A percentile compares a stretch with the other conserved stretches of the same genome.
phyloP scores from a whole-genome alignment of 2,329 filamentous ascomycete species.

The Byssochlamys sp. region DNA sequence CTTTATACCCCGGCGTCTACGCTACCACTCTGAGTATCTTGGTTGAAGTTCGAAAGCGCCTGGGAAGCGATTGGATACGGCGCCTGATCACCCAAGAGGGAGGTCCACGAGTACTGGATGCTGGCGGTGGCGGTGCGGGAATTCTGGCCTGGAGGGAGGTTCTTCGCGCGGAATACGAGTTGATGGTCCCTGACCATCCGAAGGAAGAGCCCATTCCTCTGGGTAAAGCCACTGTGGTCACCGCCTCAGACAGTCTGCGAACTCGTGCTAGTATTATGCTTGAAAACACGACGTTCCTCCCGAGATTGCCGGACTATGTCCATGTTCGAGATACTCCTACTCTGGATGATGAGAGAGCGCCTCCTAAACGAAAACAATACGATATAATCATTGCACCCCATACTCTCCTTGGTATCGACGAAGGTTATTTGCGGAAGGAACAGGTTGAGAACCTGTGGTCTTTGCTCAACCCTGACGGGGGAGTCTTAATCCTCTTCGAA shows the following conservation, averaged over 20 bases:
- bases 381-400: conserved; percentile 88
- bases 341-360: conserved; percentile 47
- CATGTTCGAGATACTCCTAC: conserved; percentile 50
- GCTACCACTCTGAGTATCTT: conserved; percentile 48
- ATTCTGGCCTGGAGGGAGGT: conserved; percentile 60
- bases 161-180: conserved; percentile 68
- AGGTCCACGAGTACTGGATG: conserved; percentile 51
- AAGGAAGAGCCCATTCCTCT: conserved; percentile 33
- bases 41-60: conserved; percentile 50
- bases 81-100: conserved; percentile 46
- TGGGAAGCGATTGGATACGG: conserved; percentile 52
- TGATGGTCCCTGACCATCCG: conserved; percentile 44
- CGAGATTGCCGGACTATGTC: conserved; percentile 78
- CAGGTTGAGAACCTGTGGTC: conserved; percentile 84
- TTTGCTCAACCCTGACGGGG: conserved; percentile 71
- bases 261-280: conserved; percentile 66
- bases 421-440: conserved; percentile 66
- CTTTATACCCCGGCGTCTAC: conserved; percentile 53
- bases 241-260: conserved; percentile 64
- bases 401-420: conserved; percentile 63
- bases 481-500: conserved; percentile 76
- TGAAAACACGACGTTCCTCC: conserved; percentile 83
- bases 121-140: conserved; percentile 52
- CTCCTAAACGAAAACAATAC: conserved; percentile 62
- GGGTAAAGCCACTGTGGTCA: conserved; percentile 71